These are phyloP conservation scores for Stagonosporopsis tanaceti DNA, from an alignment of 2,329 filamentous ascomycete genomes.

Conservation along the genomic window DNA sequence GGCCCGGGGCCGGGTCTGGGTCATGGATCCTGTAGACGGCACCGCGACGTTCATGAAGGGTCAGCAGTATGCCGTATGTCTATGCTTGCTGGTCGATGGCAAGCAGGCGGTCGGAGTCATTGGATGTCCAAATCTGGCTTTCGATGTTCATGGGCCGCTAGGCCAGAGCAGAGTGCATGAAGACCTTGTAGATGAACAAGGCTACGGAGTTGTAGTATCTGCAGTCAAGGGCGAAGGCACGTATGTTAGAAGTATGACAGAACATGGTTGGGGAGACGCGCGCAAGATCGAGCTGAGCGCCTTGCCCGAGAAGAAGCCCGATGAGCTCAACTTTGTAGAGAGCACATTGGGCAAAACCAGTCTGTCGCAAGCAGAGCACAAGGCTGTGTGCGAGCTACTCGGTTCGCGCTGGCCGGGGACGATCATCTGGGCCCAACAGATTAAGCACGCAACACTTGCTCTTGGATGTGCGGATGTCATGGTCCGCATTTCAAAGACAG, in stretches of 20 bases:
- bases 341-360: slow-evolving; percentile 51
- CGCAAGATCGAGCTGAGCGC: slow-evolving; percentile 38
- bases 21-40: slow-evolving; percentile 71
- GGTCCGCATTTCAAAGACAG: slow-evolving; percentile 57
- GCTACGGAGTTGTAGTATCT: slow-evolving; percentile 55
- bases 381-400: slow-evolving; percentile 48
- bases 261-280: slow-evolving; percentile 42
- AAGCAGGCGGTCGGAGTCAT: slow-evolving; percentile 66
- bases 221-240: slow-evolving; percentile 58
- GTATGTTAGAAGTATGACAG: slow-evolving; percentile 51
- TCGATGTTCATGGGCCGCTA: slow-evolving; percentile 38
- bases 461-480: slow-evolving; percentile 60
- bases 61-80: slow-evolving; percentile 69
- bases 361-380: slow-evolving; percentile 49
- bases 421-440: slow-evolving; percentile 62
- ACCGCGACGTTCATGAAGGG: slow-evolving; percentile 68
- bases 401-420: slow-evolving; percentile 57
- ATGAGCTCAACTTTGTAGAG: slow-evolving; percentile 56
- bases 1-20: slow-evolving; percentile 61
- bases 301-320: slow-evolving; percentile 38
- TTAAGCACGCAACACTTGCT: slow-evolving; percentile 62
- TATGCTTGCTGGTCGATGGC: slow-evolving; percentile 66
- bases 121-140: slow-evolving; percentile 68
- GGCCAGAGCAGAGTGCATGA: slow-evolving; percentile 38
- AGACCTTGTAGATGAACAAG: slow-evolving; percentile 54